Base-by-base conservation (phyloP, 148 eudicot genomes). In the Linanthus parryae region DNA sequence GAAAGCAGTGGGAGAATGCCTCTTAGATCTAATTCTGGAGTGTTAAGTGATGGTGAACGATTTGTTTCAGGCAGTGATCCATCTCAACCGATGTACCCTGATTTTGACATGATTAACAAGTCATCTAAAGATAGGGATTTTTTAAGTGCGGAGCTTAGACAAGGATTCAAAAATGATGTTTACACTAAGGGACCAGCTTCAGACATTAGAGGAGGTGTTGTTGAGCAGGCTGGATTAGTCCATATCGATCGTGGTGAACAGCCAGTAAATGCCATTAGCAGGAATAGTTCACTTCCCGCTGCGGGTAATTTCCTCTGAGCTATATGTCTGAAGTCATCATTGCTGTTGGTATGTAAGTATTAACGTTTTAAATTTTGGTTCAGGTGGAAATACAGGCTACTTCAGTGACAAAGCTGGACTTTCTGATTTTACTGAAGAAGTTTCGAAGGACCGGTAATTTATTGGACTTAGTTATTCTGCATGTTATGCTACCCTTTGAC, bases 341-440 rank as follows among this genome's bases (percentile, higher is more conserved):
- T n/a, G n/a, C 25, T 49, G 57, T 26, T 35, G 48, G 50, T 22
- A 30, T 24, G 21, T 25, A 3, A 13, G 24, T 59, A 27, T 17
- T 64, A 21, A 49, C 62, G 14, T 66, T 20, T 34, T 22, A n/a
- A 58, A 27, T 31, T 42, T 55, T 72, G 40, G 49, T 57, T 64
- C 82, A 73, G 83, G 74, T 70, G 73, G 74, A 42, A 67, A 48
- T 58, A 56, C 74, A 46, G 80, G 83, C 53, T 65, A 65, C 61
- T 60, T 51, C 56, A 62, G 56, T 56, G 77, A 77, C 44, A 74
- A 70, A 37, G 54, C 62, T 65, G 77, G 65, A 9, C 59, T 57
- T 21, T 47, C 71, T 64, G 73, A 62, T 56, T 71, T 74, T 11
- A 44, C 65, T 11, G 82, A 77, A 63, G 73, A 74, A 52, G 35